Evolutionary conservation across 2,329 filamentous ascomycete species (phyloP).

Genomic region (Penicillium janthinellum): DNA sequence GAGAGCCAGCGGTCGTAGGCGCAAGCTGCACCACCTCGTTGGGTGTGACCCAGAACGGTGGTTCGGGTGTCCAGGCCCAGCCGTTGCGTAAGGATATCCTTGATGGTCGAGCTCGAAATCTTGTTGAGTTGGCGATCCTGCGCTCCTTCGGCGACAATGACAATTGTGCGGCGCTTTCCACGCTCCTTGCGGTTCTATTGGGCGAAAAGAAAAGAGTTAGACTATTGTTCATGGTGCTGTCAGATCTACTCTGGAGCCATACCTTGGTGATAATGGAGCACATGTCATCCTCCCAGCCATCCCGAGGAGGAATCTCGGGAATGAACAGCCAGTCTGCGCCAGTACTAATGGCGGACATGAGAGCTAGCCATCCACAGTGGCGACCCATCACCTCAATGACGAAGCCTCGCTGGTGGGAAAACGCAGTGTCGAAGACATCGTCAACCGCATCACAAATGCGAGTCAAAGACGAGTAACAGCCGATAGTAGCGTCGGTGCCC

Average conservation of each 20-base stretch:
- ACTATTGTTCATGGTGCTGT: background rate
- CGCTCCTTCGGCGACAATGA: constrained; percentile 95
- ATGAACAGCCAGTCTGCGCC: constrained; percentile 97
- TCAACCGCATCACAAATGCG: constrained; percentile 96
- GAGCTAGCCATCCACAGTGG: constrained; percentile 94
- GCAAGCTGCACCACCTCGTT: constrained; percentile 87
- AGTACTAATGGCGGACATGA: constrained; percentile 93
- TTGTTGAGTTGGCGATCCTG: constrained; percentile 81
- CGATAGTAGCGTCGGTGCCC: constrained; percentile 95
- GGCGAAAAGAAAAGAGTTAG: background rate
- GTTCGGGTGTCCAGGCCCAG: constrained; percentile 88
- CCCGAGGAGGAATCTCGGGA: constrained; percentile 84
- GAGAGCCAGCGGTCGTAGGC: constrained; percentile 93
- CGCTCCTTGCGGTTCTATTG: constrained; percentile 71
- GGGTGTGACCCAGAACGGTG: constrained; percentile 95
- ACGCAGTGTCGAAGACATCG: constrained; percentile 88
- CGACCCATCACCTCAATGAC: constrained; percentile 98
- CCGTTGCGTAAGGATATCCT: constrained; percentile 79
- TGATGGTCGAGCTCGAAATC: constrained; percentile 79
- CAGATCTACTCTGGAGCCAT: constrained; percentile 22
- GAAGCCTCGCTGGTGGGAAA: constrained; percentile 93
- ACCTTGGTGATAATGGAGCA: constrained; percentile 73
- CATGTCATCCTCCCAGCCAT: constrained; percentile 91
- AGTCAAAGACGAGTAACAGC: constrained; percentile 89
- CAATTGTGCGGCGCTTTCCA: constrained; percentile 96